phyloP scores from a whole-genome alignment of 1,139 yeast genomes.

The Geotrichum candidum region DNA sequence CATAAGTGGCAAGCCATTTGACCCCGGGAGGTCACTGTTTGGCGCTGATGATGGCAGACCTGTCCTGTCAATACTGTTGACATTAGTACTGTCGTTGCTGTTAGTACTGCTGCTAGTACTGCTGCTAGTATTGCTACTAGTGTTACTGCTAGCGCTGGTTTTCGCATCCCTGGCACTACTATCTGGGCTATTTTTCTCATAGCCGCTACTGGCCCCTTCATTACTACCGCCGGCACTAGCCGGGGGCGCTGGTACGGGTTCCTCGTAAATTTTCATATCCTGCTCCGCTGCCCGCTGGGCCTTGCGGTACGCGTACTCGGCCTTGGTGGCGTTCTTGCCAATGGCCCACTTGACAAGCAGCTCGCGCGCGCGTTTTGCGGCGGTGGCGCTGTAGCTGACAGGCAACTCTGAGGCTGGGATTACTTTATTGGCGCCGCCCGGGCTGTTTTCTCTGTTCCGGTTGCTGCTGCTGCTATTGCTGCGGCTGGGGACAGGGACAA shows the following conservation, averaged over 20 bases:
- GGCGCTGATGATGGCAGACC: no score
- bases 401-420: no score
- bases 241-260: not conserved
- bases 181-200: not conserved
- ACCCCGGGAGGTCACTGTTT: no score
- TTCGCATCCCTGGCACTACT: not conserved
- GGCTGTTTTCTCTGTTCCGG: not conserved
- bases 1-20: no score
- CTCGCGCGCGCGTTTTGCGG: not conserved
- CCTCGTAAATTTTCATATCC: not conserved
- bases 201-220: not conserved
- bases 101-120: no score
- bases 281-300: not conserved
- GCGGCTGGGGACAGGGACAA: not conserved
- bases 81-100: not conserved
- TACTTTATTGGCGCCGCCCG: not conserved
- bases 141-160: no score
- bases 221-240: no score
- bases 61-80: not conserved
- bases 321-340: not conserved
- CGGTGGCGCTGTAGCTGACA: not conserved
- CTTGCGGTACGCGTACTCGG: not conserved
- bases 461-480: slow-evolving; percentile 1
- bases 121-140: no score
- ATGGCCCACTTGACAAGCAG: not conserved